phyloP scores from a whole-genome alignment of 768 basidiomycete genomes.

The Mycena indigotica region DNA sequence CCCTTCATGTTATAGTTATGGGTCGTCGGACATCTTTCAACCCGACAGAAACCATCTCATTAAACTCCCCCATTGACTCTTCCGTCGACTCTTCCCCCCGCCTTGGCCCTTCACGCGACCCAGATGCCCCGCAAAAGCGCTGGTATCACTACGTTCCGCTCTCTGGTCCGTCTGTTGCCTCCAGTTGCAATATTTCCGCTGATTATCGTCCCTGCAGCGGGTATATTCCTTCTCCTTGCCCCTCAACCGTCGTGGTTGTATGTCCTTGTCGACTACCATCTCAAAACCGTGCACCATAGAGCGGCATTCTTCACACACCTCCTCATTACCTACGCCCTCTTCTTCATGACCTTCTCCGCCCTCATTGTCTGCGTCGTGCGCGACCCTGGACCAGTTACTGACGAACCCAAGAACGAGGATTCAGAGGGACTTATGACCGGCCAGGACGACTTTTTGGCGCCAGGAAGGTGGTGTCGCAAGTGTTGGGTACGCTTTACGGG shows the following conservation, averaged over 20 bases:
- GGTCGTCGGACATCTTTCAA: slow-evolving; percentile 14
- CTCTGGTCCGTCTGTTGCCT: slow-evolving; percentile 41
- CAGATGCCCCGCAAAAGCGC: slow-evolving; percentile 41
- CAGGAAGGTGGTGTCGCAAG: slow-evolving; percentile 74
- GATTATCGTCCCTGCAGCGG: slow-evolving; percentile 32
- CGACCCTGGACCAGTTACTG: slow-evolving; percentile 69
- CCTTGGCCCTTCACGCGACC: slow-evolving; percentile 24
- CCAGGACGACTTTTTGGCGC: slow-evolving; percentile 51
- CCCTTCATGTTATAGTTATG: slow-evolving; percentile 6
- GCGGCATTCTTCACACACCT: slow-evolving; percentile 56
- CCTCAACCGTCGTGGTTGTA: slow-evolving; percentile 77
- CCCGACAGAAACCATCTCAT: slow-evolving; percentile 16
- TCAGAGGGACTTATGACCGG: slow-evolving; percentile 62
- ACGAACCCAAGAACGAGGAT: slow-evolving; percentile 35
- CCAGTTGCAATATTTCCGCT: background rate
- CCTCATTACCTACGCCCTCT: slow-evolving; percentile 60
- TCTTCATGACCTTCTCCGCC: slow-evolving; percentile 70
- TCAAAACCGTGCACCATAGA: slow-evolving; percentile 52
- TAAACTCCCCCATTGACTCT: slow-evolving; percentile 18
- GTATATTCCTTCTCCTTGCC: slow-evolving; percentile 59
- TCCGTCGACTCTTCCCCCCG: slow-evolving; percentile 19
- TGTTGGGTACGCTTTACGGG: slow-evolving; percentile 56
- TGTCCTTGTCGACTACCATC: slow-evolving; percentile 68
- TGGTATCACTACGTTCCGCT: slow-evolving; percentile 66
- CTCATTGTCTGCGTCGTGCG: slow-evolving; percentile 72